phyloP scores from a whole-genome alignment of 441 rosid species.

The Erodium trifolium region DNA sequence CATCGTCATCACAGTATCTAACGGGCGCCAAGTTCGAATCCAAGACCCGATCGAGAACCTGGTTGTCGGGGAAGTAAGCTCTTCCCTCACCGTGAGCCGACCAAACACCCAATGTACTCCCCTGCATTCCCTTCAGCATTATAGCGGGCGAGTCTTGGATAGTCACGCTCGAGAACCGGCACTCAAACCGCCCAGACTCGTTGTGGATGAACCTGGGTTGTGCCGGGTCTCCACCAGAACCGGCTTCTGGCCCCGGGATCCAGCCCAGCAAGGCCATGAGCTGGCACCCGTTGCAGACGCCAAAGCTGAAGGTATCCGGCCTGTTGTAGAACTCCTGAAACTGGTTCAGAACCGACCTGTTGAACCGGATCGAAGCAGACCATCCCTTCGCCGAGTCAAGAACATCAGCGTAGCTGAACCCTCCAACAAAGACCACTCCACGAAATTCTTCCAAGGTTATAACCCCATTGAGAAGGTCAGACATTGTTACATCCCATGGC shows the following conservation, averaged over 20 bases:
- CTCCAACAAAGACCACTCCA: constrained; percentile 89
- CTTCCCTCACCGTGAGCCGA: constrained; percentile 96
- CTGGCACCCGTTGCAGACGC: constrained; percentile 96
- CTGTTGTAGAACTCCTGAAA: constrained; percentile 87
- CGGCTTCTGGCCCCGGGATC: constrained; percentile 95
- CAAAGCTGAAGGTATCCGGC: constrained; percentile 85
- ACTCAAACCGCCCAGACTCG: constrained; percentile 87
- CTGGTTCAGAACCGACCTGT: constrained; percentile 58
- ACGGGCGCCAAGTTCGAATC: constrained; percentile 70
- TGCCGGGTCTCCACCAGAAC: constrained; percentile 67
- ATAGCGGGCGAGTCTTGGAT: constrained; percentile 78
- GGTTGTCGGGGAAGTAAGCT: constrained; percentile 89
- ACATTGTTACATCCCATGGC: constrained; percentile 91
- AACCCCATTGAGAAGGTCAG: constrained; percentile 67
- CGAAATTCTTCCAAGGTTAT: constrained; percentile 58
- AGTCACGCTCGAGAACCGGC: constrained; percentile 77
- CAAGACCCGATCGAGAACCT: constrained; percentile 65
- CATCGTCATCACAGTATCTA: constrained; percentile 87
- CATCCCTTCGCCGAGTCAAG: constrained; percentile 97
- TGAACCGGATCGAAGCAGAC: constrained; percentile 89
- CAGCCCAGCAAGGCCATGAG: constrained; percentile 93
- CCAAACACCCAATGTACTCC: constrained; percentile 93
- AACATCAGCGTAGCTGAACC: constrained; percentile 94
- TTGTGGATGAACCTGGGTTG: constrained; percentile 94
- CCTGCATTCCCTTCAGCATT: constrained; percentile 94